phyloP scores from a whole-genome alignment of 2,329 filamentous ascomycete species.

The Colletotrichum lini region DNA sequence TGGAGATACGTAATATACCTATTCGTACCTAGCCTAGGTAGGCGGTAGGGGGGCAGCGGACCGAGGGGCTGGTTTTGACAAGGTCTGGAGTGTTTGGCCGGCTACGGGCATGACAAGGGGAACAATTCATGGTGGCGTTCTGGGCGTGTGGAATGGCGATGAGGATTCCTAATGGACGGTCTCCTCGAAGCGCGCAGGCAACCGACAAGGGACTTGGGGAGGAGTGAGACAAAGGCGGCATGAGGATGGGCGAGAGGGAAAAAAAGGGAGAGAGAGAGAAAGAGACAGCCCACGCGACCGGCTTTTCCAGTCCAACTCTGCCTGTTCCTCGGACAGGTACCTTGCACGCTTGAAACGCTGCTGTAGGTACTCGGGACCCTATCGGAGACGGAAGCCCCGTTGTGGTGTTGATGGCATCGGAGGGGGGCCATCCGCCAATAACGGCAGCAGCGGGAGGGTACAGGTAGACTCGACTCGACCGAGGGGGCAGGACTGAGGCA shows the following conservation, averaged over 20 bases:
- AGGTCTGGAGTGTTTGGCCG: constrained; percentile 1
- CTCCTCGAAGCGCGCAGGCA: not conserved
- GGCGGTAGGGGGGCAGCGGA: constrained; percentile 8
- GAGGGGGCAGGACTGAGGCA: not conserved
- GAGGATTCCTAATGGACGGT: not conserved
- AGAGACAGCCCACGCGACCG: constrained; percentile 31
- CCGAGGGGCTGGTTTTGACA: constrained; percentile 34
- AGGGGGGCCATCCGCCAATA: constrained; percentile 12
- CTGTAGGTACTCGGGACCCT: not conserved
- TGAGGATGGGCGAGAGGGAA: too few relatives aligned
- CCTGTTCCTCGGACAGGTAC: constrained; percentile 26
- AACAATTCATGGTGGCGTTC: constrained; percentile 25
- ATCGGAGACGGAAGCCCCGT: constrained; percentile 13
- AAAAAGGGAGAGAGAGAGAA: not conserved
- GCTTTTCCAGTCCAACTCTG: not conserved
- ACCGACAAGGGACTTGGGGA: too few relatives aligned
- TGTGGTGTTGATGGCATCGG: not conserved
- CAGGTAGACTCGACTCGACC: not conserved
- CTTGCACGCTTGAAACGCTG: not conserved
- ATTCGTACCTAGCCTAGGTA: too few relatives aligned
- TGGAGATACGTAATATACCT: too few relatives aligned
- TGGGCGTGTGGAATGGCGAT: constrained; percentile 12
- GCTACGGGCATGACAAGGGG: constrained; percentile 24
- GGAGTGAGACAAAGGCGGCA: not conserved
- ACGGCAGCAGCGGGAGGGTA: not conserved